These are phyloP conservation scores for Naegleria fowleri DNA, from an alignment of 208 protist genomes.

Conservation along the genomic window DNA sequence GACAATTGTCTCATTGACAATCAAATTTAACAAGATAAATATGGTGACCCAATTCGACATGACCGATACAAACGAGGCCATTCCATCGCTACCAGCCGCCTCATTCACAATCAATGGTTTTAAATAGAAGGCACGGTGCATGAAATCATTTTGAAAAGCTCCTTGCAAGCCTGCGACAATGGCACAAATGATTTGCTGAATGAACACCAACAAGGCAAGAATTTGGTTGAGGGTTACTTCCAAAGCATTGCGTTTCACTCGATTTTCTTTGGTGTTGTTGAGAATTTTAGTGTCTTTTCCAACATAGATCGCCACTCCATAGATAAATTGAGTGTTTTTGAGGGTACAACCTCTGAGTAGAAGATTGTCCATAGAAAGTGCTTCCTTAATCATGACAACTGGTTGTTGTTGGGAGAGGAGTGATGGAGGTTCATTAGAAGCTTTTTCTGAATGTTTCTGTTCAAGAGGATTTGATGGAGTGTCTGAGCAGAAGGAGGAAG, in stretches of 20 bases:
- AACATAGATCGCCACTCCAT: conserved; percentile 52
- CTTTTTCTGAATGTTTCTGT: too few species aligned
- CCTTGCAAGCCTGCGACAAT: conserved; percentile 25
- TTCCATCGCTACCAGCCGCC: not conserved
- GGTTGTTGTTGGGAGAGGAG: too few species aligned
- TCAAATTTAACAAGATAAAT: conserved; percentile 26
- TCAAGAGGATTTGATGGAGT: not conserved
- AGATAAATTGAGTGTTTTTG: conserved; percentile 49
- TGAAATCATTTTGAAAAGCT: not conserved
- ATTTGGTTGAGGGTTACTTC: conserved; percentile 30
- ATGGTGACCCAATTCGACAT: not conserved
- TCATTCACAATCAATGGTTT: not conserved
- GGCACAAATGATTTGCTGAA: not conserved
- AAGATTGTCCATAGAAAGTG: conserved; percentile 40
- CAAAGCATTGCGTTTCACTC: conserved; percentile 29
- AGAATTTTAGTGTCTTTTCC: conserved; percentile 48
- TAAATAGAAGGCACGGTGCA: not conserved
- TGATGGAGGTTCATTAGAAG: too few species aligned
- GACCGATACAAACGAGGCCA: not conserved
- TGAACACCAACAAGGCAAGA: not conserved
- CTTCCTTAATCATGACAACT: not conserved
- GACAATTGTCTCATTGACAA: conserved; percentile 24
- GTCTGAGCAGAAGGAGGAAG: not conserved
- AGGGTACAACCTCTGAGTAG: conserved; percentile 49
- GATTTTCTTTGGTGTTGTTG: conserved; percentile 32